These are phyloP conservation scores for Xylariaceae sp. DNA, from an alignment of 2,329 filamentous ascomycete genomes.

Conservation along the genomic window DNA sequence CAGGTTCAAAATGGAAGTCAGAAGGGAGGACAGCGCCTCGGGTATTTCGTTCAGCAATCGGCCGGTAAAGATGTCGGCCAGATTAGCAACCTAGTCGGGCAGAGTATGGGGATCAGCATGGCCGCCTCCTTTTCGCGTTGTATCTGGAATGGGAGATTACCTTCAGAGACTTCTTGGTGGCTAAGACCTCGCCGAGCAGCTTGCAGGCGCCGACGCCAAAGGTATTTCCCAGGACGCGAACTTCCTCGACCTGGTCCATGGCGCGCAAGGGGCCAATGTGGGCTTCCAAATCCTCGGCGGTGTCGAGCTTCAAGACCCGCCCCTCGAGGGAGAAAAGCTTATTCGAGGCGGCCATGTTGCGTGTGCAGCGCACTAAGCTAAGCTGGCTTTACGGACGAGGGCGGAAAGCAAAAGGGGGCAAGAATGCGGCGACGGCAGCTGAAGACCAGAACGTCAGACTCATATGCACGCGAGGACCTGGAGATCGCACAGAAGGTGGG, in stretches of 20 bases:
- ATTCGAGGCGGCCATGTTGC: constrained; percentile 38
- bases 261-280: constrained; percentile 70
- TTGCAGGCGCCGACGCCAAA: constrained; percentile 83
- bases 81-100: constrained; percentile 63
- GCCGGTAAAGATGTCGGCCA: constrained; percentile 96
- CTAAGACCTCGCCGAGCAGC: constrained; percentile 73
- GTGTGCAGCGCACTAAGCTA: no score
- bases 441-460: no score
- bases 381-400: no score
- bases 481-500: no score
- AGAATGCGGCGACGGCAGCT: no score
- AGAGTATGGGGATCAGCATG: neutral
- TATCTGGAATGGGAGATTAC: constrained; percentile 33
- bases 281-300: constrained; percentile 74
- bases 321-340: constrained; percentile 87
- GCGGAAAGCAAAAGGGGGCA: no score
- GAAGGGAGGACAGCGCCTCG: constrained; percentile 73
- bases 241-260: constrained; percentile 71
- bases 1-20: constrained; percentile 79
- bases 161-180: constrained; percentile 75
- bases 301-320: constrained; percentile 87
- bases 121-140: constrained; percentile 7
- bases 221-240: constrained; percentile 84
- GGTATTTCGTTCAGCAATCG: constrained; percentile 92
- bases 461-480: no score